These are phyloP conservation scores for Limonium bicolor DNA, from an alignment of 148 eudicot genomes.

Conservation along the genomic window DNA sequence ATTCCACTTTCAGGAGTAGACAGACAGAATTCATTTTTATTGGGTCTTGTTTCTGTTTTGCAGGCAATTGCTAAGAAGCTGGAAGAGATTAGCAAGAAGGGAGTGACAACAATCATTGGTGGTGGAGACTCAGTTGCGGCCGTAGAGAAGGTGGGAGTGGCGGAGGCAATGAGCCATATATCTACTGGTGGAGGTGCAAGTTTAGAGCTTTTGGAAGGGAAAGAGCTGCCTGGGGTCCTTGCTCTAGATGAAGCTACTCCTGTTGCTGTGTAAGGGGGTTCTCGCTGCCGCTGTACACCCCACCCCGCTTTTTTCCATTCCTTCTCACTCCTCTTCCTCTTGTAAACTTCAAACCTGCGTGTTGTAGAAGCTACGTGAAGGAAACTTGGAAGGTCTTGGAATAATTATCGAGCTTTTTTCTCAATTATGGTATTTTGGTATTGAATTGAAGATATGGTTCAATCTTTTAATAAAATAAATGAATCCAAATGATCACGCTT, in stretches of 20 bases:
- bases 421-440: too few species aligned
- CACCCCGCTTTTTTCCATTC: conserved; percentile 2
- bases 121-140: conserved; percentile 97
- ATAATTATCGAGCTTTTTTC: too few species aligned
- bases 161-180: conserved; percentile 87
- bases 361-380: too few species aligned
- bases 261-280: conserved; percentile 36
- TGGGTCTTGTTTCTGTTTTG: conserved; percentile 1
- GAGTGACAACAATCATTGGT: conserved; percentile 85
- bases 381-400: too few species aligned
- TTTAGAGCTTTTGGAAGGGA: conserved; percentile 90
- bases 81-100: conserved; percentile 66
- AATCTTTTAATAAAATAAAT: too few species aligned
- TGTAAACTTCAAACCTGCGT: too few species aligned
- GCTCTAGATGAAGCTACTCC: conserved; percentile 73
- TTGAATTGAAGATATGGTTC: too few species aligned
- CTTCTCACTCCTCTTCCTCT: not conserved
- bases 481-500: too few species aligned
- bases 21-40: not conserved
- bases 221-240: conserved; percentile 74
- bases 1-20: too few species aligned
- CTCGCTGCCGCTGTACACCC: too few species aligned
- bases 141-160: conserved; percentile 80
- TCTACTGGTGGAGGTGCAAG: conserved; percentile 97
- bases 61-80: conserved; percentile 79